These are phyloP conservation scores for Chlamydomonas sp. DNA, from an alignment of 139 green algal species.

Conservation along the genomic window DNA sequence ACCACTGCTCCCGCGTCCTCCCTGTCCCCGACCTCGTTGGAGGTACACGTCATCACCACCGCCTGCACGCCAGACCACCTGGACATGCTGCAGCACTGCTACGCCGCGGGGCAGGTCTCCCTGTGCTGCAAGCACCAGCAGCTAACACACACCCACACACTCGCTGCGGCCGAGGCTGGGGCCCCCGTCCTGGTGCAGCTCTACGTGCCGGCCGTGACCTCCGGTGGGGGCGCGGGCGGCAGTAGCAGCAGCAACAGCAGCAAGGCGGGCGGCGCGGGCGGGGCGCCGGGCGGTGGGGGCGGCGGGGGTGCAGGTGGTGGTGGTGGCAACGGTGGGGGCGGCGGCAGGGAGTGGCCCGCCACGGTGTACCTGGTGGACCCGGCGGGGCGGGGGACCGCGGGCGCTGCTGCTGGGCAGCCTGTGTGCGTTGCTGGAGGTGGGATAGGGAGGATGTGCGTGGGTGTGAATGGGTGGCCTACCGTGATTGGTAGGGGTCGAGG, in stretches of 20 bases:
- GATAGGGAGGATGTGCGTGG: neutral
- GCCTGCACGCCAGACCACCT: conserved; percentile 5
- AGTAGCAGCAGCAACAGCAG: neutral
- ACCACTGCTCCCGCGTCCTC: neutral
- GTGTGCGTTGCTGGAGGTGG: conserved; percentile 21
- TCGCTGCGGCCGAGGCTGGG: neutral
- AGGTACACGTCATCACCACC: neutral
- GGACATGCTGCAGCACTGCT: conserved; percentile 30
- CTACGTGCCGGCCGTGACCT: conserved; percentile 7
- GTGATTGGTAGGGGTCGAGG: neutral
- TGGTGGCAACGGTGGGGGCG: neutral
- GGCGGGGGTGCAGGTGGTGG: neutral
- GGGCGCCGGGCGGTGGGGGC: neutral
- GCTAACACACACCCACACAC: neutral
- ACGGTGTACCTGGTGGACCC: conserved; percentile 27
- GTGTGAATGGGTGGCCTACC: no score
- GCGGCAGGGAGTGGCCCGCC: neutral
- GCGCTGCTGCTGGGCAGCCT: conserved; percentile 18
- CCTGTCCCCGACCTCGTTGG: no score
- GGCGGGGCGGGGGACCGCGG: neutral
- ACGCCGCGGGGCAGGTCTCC: neutral
- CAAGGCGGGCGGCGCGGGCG: no score
- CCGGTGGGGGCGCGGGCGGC: neutral
- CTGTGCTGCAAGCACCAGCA: no score
- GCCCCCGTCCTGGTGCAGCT: conserved; percentile 8